Conservation (phyloP, 2,329 filamentous ascomycete genomes). For the Esteya vermicola region DNA sequence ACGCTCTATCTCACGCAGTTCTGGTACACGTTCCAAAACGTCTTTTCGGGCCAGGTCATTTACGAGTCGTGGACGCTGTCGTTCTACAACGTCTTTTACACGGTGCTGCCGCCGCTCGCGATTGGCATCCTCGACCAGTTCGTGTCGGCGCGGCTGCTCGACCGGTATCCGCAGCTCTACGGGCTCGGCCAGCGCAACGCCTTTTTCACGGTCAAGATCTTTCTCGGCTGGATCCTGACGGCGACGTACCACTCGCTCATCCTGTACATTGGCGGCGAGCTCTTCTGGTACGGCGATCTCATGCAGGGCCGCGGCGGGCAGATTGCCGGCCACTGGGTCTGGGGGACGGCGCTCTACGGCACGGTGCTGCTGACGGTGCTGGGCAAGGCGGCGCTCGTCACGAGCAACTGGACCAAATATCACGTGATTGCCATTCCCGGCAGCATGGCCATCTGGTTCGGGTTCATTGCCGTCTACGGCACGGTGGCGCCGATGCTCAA, state of each 20-base stretch:
- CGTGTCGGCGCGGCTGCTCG: slow-evolving; percentile 82
- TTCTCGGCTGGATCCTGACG: slow-evolving; percentile 83
- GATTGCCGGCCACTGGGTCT: slow-evolving; percentile 89
- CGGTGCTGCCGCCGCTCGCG: slow-evolving; percentile 80
- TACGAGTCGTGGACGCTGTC: slow-evolving; percentile 99
- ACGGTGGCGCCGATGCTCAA: slow-evolving; percentile 69
- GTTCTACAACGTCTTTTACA: slow-evolving; percentile 98
- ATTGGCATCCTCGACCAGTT: slow-evolving; percentile 97
- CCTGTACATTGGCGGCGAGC: slow-evolving; percentile 72
- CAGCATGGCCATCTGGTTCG: slow-evolving; percentile 81
- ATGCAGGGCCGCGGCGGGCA: slow-evolving; percentile 66
- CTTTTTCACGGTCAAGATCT: slow-evolving; percentile 88
- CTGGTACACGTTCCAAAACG: slow-evolving; percentile 98
- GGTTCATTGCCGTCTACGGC: slow-evolving; percentile 78
- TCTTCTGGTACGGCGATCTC: slow-evolving; percentile 72
- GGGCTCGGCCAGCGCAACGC: slow-evolving; percentile 81
- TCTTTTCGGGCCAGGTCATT: slow-evolving; percentile 93
- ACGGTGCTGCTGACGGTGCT: slow-evolving; percentile 87
- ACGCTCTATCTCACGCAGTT: slow-evolving; percentile 98
- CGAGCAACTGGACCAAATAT: slow-evolving; percentile 98
- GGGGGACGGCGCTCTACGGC: slow-evolving; percentile 91
- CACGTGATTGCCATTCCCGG: slow-evolving; percentile 91
- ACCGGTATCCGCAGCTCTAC: slow-evolving; percentile 94
- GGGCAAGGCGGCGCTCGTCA: slow-evolving; percentile 86
- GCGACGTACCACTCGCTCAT: slow-evolving; percentile 92